Evolutionary conservation across 1,139 yeast genomes (phyloP).

Genomic region (Candida tropicalis): DNA sequence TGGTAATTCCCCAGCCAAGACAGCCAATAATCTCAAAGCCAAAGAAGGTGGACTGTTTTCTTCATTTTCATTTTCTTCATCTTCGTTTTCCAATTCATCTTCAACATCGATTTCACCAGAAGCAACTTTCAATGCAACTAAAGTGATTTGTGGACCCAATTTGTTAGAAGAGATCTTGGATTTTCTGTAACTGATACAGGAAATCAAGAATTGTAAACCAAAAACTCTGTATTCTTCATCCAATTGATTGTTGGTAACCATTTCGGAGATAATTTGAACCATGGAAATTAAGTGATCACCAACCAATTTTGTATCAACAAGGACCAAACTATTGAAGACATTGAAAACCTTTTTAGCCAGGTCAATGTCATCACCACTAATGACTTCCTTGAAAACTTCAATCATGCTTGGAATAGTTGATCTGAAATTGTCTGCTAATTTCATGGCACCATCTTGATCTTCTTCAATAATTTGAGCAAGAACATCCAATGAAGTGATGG

Average conservation of each 20-base stretch:
- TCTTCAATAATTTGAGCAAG: constrained; percentile 70
- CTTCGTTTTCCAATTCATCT: constrained; percentile 75
- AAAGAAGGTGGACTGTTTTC: constrained; percentile 79
- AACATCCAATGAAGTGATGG: constrained; percentile 81
- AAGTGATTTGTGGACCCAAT: constrained; percentile 78
- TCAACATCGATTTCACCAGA: constrained; percentile 77
- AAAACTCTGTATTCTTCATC: constrained; percentile 84
- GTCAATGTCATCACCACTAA: constrained; percentile 70
- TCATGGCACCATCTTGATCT: constrained; percentile 35
- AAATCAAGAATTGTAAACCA: constrained; percentile 82
- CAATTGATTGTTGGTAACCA: constrained; percentile 64
- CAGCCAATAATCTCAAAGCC: constrained; percentile 80
- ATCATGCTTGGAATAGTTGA: constrained; percentile 79
- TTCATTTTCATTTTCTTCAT: constrained; percentile 90
- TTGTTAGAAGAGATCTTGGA: constrained; percentile 64
- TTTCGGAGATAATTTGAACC: constrained; percentile 73
- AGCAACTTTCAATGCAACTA: constrained; percentile 75
- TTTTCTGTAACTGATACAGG: constrained; percentile 74
- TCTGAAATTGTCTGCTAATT: constrained; percentile 61
- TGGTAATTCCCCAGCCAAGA: constrained; percentile 81
- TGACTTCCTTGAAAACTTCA: constrained; percentile 74
- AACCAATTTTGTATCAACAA: constrained; percentile 74
- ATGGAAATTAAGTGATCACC: constrained; percentile 76
- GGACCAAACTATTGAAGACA: constrained; percentile 78
- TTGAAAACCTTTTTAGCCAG: constrained; percentile 79